Base-by-base conservation (phyloP, 2,329 filamentous ascomycete species). In the Knufia petricola region DNA sequence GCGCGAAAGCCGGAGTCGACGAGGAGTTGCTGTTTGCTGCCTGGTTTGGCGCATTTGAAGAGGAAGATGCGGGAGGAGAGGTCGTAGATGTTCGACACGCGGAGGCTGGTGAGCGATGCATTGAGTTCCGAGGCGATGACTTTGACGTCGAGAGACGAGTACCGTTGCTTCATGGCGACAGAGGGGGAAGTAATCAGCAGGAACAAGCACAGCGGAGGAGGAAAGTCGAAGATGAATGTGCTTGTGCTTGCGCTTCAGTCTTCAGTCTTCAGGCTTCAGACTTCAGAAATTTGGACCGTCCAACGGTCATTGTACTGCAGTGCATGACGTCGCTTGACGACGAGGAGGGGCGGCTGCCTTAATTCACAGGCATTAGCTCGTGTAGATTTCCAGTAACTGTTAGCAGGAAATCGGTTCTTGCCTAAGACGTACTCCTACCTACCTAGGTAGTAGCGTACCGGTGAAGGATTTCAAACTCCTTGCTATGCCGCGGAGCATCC, bases 1-100 rank as follows among this genome's bases (percentile, higher is more conserved):
- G 87, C 94, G 63, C 92, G 87, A 67, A 98, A 98, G 24, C 92
- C 92, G 1, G 87, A 92, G 65, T 98, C 92, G 59, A 98, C 81
- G 45, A 98, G 74, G 23, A 98, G 75, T 65, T 96, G 90, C 63
- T 92, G 84, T 66, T 89, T 88, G 57, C 83, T 78, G 61, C 90
- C 83, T 37, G 90, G 87, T 65, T 92, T 94, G 48, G 88, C 82
- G 63, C 98, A 92, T 64, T 95, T 96, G 66, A 98, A 78, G 21
- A 96, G 81, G 62, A 96, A 87, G 62, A 96, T 95, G 63, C 90
- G 88, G 24, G 41, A 56, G 23, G 87, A 94, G 51, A 98, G 79
- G 66, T 98, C 92, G 71, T 98, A 96, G 64, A 95, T 83, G 64
- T 98, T 98, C 54, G 86, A 81, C 44, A 96, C 78, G 55, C 92